Evolutionary conservation across 331 rosid species (phyloP).

Genomic region (Arachis monticola): DNA sequence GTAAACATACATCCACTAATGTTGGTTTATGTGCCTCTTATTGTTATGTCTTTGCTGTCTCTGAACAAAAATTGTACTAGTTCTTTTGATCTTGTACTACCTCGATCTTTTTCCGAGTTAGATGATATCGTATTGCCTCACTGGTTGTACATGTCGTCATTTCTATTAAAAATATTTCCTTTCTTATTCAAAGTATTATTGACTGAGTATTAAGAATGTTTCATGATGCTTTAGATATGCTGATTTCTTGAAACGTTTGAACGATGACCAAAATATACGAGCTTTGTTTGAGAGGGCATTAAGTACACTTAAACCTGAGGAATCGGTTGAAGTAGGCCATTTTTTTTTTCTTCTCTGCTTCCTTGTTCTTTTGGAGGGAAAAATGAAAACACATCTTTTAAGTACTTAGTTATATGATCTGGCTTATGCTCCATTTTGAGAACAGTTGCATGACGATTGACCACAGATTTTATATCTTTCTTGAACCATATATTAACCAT

Average conservation of each 20-base stretch:
- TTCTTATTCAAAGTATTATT: neutral
- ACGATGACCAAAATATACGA: constrained; percentile 91
- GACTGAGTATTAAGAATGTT: constrained; percentile 28
- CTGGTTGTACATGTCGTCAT: constrained; percentile 9
- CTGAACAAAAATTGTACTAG: neutral
- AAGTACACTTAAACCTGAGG: constrained; percentile 79
- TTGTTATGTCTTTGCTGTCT: neutral
- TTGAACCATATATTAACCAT: neutral
- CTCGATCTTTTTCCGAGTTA: too few species aligned
- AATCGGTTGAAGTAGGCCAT: constrained; percentile 76
- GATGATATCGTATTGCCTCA: constrained; percentile 15
- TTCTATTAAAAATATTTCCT: constrained; percentile 2
- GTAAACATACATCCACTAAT: neutral
- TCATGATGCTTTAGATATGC: constrained; percentile 70
- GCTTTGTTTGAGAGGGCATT: constrained; percentile 94
- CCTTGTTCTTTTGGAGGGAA: neutral
- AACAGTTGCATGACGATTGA: neutral
- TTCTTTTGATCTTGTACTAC: neutral
- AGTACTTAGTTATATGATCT: neutral
- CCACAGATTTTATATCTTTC: constrained; percentile 19
- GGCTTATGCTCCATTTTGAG: constrained; percentile 5
- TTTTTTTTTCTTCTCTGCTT: constrained; percentile 20
- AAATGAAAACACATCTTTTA: neutral
- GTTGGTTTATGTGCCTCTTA: constrained; percentile 25
- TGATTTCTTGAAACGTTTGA: constrained; percentile 89